Evolutionary conservation across 352 stramenopile genomes (phyloP), one percentile per base, ranked within the genome.

Genomic region (Globisporangium megalacanthum): DNA sequence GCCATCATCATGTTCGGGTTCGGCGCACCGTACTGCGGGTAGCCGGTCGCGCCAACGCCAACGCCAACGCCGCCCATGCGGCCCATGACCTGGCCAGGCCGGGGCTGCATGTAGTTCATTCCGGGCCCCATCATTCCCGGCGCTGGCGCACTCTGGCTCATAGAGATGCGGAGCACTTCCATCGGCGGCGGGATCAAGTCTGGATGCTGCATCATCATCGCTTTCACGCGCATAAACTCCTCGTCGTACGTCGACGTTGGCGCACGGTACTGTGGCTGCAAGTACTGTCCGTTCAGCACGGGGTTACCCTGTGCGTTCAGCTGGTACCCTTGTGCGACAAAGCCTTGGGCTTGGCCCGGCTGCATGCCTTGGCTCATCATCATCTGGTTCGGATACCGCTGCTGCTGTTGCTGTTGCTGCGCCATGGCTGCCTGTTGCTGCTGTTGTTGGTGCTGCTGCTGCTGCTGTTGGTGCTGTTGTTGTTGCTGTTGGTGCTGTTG

Each of bases 191-290:
- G 82, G 53, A 95, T 95, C 61, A 93, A 60, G 57, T 95, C 86
- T 1, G 80, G 79, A 49, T 95, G 86, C 62, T 92, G 81, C 74
- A 89, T 89, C 75, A 94, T 89, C 86, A 93, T 93, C 42, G 83
- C 85, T 68, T 92, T 93, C 41, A 95, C 80, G 19, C 85, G 75
- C 58, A 86, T 83, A 62, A 92, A 88, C 60, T 95, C 86, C 61
- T 95, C 83, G 54, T 94, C 86, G 56, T 93, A 94, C 9, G 75
- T 84, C 25, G 83, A 88, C 8, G 71, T 83, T 7, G 71, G 69
- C 17, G 74, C 69, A 49, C 83, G 76, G 56, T 83, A 93, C 45
- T 73, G 69, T 52, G 75, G 79, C 50, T 75, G 72, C 74, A 92
- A 91, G 58, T 86, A 91, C 61, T 78, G 72, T 1, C 62, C 73